Evolutionary conservation across 306 rosid genomes (phyloP).

Genomic region (Benincasa hispida): DNA sequence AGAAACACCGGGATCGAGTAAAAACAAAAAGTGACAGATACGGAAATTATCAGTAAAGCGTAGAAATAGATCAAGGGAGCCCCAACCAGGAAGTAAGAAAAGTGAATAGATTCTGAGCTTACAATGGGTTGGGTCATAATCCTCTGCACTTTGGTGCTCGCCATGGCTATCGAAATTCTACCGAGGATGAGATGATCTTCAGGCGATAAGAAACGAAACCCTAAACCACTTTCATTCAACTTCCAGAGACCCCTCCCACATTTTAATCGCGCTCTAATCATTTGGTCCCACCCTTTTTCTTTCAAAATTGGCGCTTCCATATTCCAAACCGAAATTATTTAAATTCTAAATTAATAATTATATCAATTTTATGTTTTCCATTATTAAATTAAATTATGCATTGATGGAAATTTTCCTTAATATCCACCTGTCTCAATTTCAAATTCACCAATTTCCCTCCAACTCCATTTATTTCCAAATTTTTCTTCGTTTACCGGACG

Average conservation of each 20-base stretch:
- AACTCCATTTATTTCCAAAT: no score
- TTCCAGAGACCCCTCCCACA: not conserved
- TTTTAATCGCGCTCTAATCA: not conserved
- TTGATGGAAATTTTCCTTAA: no score
- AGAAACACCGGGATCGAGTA: not conserved
- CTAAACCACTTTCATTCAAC: not conserved
- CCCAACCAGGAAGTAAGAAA: not conserved
- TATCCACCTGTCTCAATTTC: no score
- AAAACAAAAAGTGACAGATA: not conserved
- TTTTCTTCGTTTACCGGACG: no score
- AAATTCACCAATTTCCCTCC: no score
- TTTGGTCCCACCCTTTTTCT: no score
- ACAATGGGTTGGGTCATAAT: slow-evolving; percentile 93
- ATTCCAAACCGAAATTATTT: not conserved
- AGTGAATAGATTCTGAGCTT: not conserved
- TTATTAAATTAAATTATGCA: no score
- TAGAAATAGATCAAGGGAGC: not conserved
- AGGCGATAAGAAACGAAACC: not conserved
- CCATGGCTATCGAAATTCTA: slow-evolving; percentile 33
- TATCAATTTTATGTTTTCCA: no score
- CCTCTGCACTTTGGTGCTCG: slow-evolving; percentile 94
- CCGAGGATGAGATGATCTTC: not conserved
- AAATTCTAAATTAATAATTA: no score
- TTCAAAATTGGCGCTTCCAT: not conserved
- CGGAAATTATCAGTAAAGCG: slow-evolving; percentile 7